Base-by-base conservation (phyloP, 257 asterid species). In the Lycium barbarum region DNA sequence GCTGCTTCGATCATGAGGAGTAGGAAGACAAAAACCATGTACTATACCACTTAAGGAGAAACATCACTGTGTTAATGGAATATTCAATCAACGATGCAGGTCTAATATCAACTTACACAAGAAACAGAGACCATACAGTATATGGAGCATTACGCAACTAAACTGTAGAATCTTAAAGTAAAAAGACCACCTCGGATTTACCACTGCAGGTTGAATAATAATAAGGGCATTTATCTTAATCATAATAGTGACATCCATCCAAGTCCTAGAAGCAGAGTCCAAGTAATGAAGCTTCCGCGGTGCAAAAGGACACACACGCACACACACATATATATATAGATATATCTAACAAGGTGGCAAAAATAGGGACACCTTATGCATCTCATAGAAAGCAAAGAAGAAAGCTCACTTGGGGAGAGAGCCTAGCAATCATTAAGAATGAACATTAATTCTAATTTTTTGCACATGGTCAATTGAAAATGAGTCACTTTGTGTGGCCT, bases 1-100 rank as follows among this genome's bases (percentile, higher is more conserved):
- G 96, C 94, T 91, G 94, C 95, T 88, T 95, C 99, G 65, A 95
- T 84, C 92, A 95, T 87, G 85, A 95, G 87, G 84, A 95, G 88
- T 84, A 91, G 84, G 89, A 92, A 89, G 79, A 95, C 87, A 87
- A 91, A 90, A 63, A 85, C 86, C 91, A 90, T 89, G 89, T 96
- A 96, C 98, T 96, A 79, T 33, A 67, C 83, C 72, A 71, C 90
- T 93, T 89, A 94, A 94, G 94, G 91, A 84, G 88, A 88, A 86
- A 78, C 82, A 78, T 87, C 71, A 79, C 49, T 36, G 86, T 59
- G 17, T 83, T 63, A 66, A 65, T 61, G 53, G 53, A 82, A 57
- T 33, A 49, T 0, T 18, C 20, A 76, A 8, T 61, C 49, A 45
- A 84, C 43, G 51, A 33, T 65, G 63, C 62, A 58, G 45, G 26